These are phyloP conservation scores for Hanseniaspora meyeri DNA, from an alignment of 805 yeast species.

Conservation along the genomic window DNA sequence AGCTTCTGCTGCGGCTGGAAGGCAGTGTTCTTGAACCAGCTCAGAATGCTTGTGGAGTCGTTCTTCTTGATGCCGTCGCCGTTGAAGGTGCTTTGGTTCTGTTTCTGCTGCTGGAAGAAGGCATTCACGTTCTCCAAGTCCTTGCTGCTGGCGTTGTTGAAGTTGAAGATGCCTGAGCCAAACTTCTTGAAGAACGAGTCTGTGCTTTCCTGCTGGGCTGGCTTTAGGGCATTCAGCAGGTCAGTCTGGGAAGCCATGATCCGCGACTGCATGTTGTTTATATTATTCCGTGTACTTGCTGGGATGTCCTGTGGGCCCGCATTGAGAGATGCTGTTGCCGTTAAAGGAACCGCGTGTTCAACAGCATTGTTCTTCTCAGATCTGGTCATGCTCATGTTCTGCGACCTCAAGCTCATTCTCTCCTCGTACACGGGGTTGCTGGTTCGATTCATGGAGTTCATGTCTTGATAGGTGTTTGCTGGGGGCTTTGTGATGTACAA, in stretches of 20 bases:
- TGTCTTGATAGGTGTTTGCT: background rate
- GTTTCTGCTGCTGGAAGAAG: slow-evolving; percentile 10
- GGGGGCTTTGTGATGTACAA: slow-evolving; percentile 1
- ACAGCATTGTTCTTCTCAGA: background rate
- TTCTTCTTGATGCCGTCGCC: background rate
- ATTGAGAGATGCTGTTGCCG: background rate
- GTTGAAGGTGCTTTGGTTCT: background rate
- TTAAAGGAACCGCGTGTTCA: background rate
- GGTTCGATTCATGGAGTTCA: background rate
- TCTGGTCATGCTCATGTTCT: background rate
- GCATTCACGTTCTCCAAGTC: slow-evolving; percentile 13
- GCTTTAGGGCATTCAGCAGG: background rate
- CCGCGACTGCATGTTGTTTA: background rate
- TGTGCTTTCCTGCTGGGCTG: slow-evolving; percentile 10
- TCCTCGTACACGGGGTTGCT: background rate
- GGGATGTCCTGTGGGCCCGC: background rate
- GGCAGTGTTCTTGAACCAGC: slow-evolving; percentile 10
- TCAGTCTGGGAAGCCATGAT: slow-evolving; percentile 5
- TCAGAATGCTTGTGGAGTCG: slow-evolving; percentile 2
- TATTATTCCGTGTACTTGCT: background rate
- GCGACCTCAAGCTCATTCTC: background rate
- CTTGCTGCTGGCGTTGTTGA: slow-evolving; percentile 6
- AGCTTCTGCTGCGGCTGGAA: background rate
- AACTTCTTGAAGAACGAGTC: slow-evolving; percentile 13
- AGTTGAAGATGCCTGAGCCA: slow-evolving; percentile 12